These are phyloP conservation scores for Colletotrichum coccodes DNA, from an alignment of 2,329 filamentous ascomycete species.

Conservation along the genomic window DNA sequence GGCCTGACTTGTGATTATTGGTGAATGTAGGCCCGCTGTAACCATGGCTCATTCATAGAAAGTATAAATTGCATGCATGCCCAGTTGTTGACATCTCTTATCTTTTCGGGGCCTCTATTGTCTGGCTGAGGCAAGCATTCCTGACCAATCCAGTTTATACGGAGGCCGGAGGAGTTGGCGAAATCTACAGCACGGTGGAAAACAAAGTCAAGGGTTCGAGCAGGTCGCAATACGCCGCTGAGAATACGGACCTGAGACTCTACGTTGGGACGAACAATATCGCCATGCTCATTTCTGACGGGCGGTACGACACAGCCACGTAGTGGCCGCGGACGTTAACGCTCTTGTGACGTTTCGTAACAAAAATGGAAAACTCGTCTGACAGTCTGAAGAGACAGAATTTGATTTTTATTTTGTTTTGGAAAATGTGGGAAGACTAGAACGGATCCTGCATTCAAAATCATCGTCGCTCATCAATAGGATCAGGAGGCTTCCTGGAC, in stretches of 20 bases:
- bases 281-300: not conserved
- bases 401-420: not conserved
- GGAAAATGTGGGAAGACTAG: not conserved
- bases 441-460: not conserved
- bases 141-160: not conserved
- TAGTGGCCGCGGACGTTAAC: not conserved
- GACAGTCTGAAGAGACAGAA: not conserved
- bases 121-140: not conserved
- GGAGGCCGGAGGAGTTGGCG: not conserved
- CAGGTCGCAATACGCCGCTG: not conserved
- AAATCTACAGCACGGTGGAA: not conserved
- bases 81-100: not conserved
- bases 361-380: not conserved
- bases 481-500: not conserved
- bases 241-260: not conserved
- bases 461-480: not conserved
- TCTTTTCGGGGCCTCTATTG: not conserved
- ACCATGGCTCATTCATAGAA: not conserved
- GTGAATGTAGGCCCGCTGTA: not conserved
- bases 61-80: not conserved
- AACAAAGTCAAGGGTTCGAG: not conserved
- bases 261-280: not conserved
- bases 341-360: not conserved
- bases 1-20: not conserved
- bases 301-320: not conserved